Conservation (phyloP, 1,284 basidiomycete species). For the Ustilago xerochloae region DNA sequence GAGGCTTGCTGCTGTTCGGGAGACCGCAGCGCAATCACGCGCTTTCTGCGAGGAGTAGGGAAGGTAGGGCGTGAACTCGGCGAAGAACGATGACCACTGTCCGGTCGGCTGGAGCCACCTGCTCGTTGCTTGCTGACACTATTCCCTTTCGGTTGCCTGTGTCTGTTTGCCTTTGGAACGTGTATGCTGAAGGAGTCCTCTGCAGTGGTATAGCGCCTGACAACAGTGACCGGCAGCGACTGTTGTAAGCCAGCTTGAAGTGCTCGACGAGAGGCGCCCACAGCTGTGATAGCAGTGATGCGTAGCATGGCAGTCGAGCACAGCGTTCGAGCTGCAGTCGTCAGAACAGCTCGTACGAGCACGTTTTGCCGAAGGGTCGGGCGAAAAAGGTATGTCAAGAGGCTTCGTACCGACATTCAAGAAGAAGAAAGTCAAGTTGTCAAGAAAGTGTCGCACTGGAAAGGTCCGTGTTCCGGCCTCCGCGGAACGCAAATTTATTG, state of each 20-base stretch:
- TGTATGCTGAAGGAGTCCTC: conserved; percentile 20
- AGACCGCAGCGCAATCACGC: conserved; percentile 17
- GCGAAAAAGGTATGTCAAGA: neutral
- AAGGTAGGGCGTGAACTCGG: neutral
- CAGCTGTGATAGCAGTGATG: conserved; percentile 18
- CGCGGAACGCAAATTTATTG: neutral
- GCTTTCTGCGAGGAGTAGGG: neutral
- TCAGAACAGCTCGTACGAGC: too few species aligned
- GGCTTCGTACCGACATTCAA: neutral
- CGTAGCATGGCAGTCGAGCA: conserved; percentile 16
- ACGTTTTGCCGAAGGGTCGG: too few species aligned
- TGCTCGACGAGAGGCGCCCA: conserved; percentile 16
- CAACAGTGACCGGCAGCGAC: neutral
- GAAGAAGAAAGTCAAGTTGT: neutral
- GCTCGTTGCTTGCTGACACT: neutral
- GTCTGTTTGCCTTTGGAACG: conserved; percentile 17
- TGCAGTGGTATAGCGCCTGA: conserved; percentile 14
- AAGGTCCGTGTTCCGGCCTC: conserved; percentile 3
- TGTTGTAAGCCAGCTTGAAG: conserved; percentile 4
- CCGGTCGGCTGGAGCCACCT: neutral
- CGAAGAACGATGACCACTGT: neutral
- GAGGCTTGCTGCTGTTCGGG: neutral
- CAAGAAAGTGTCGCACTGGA: neutral
- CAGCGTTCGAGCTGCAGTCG: too few species aligned
- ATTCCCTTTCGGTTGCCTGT: too few species aligned